Base-by-base conservation (phyloP, 192 early-diverging fungal species). In the Entrophospora sp. region DNA sequence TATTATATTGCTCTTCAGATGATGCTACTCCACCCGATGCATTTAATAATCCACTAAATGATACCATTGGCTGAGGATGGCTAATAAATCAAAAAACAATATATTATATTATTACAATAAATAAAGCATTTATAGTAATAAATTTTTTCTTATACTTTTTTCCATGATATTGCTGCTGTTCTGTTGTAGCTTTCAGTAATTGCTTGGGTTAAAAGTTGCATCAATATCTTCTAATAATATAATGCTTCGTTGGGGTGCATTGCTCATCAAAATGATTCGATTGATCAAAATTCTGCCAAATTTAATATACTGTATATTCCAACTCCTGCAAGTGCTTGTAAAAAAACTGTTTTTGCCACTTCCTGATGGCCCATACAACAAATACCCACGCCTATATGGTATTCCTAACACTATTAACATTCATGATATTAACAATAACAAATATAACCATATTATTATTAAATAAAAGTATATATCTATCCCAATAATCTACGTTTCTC, bases 261-360 rank as follows among this genome's bases (percentile, higher is more conserved):
- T 89, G 28, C 85, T 90, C 27, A 92, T 69, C 43, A 93, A n/a
- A 71, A 56, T 91, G 89, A 68, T 90, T 89, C 49, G 91, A 69
- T 25, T 90, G 75, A 70, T 93, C 88, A 67, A 46, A 87, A 84
- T 65, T 90, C 86, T 58, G 81, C 83, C 46, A 96, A 67, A 73
- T 93, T 96, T 38, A 93, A 74, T 45, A 94, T 86, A 71, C 90
- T 93, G 92, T 91, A 75, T 90, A 91, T 60, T 87, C 84, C n/a
- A 93, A 74, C 44, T 91, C 81, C 89, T 35, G 93, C 93, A 32
- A 96, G 71, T 18, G 93, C 92, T 71, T 91, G 89, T 64, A 94
- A 92, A 70, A n/a, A 91, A 93, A 71, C 87, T 90, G 14, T 87
- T 90, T 71, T 96, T 96, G 24, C 93, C 93, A 35, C 85, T 89